Conservation (phyloP, 331 rosid genomes). For the Quercus lobata region DNA sequence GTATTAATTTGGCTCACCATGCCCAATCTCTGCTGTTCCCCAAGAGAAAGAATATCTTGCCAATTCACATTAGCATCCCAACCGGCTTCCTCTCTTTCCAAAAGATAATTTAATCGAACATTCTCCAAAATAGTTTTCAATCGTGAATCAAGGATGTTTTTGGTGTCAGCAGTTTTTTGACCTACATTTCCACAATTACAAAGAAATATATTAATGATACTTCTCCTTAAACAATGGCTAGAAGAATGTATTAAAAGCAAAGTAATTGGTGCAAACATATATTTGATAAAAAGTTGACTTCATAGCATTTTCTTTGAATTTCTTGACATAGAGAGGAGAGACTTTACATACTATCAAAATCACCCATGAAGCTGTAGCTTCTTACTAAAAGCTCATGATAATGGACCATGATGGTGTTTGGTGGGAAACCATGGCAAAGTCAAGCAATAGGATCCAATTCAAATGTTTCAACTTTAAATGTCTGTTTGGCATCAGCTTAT, state of each 20-base stretch:
- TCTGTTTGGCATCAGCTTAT: too few relatives aligned
- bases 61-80: constrained; percentile 92
- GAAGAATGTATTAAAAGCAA: not conserved
- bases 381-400: not conserved
- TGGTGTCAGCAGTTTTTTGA: constrained; percentile 26
- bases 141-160: constrained; percentile 49
- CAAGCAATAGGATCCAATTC: not conserved
- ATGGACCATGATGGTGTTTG: constrained; percentile 3
- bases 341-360: not conserved
- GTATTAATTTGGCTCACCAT: constrained; percentile 56
- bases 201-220: not conserved
- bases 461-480: not conserved
- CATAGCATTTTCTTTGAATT: not conserved
- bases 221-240: not conserved
- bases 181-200: constrained; percentile 41
- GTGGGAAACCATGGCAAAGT: constrained; percentile 10
- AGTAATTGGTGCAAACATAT: not conserved
- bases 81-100: constrained; percentile 75
- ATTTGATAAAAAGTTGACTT: not conserved
- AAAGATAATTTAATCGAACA: constrained; percentile 87
- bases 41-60: constrained; percentile 94
- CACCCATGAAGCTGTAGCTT: constrained; percentile 2
- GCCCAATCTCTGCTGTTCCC: constrained; percentile 99
- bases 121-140: constrained; percentile 75
- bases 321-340: not conserved